Evolutionary conservation across 208 protist species (phyloP), one percentile per base, ranked within the genome.

Genomic region (Acanthamoeba pearcei): DNA sequence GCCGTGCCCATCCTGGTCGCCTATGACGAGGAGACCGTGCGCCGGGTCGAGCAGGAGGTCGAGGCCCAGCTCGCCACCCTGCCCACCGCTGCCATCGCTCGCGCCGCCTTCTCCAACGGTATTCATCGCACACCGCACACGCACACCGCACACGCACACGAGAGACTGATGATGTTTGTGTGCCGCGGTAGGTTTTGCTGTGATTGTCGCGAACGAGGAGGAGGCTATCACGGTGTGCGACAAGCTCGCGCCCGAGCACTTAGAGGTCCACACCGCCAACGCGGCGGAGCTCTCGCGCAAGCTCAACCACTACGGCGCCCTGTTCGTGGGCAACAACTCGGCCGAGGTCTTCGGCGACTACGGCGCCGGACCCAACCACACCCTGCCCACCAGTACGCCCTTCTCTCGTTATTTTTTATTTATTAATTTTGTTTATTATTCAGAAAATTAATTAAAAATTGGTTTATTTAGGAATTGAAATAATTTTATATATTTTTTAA

Each of bases 161-260:
- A 5, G 22, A 78, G 32, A 27, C 32, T 78, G 22, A 78, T 27
- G 70, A 27, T 1, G 74, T 85, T 13, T n/a, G 76, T 53, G 68
- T 46, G n/a, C 17, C 24, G 5, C 0, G 32, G 49, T 93, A 57
- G 91, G 96, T 17, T 95, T 96, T 29, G 66, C 68, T 46, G 93
- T 97, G 22, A 27, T 96, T 24, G 92, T 94, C 19, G 70, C 89
- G n/a, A 95, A 24, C 32, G 27, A 95, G 15, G 95, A 95, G 10
- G 95, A 97, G 29, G 97, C 97, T 10, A 95, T 97, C 17, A 70
- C 35, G 12, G 95, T 98, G n/a, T 38, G 91, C 90, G 96, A 98
- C 72, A 42, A 46, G 49, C 95, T 97, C 38, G 97, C 96, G 3
- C 96, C 97, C 17, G 97, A 98, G 96, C 97, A 98, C 96, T 76